Conservation (phyloP, 2,329 filamentous ascomycete species). For the Venturia asperata region DNA sequence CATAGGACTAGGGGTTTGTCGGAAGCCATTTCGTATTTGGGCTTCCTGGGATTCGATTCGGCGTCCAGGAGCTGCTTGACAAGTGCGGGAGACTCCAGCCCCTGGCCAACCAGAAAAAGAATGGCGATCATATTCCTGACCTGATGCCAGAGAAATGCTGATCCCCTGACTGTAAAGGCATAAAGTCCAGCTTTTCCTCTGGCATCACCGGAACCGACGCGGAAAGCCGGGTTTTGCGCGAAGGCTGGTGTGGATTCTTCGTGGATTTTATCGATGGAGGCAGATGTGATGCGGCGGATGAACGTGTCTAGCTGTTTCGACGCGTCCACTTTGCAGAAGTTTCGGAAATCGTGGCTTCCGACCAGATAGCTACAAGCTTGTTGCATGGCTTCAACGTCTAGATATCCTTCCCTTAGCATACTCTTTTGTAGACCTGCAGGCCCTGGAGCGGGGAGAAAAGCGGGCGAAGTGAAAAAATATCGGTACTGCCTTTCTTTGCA, state of each 20-base stretch:
- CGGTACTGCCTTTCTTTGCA: conserved; percentile 87
- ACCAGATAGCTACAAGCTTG: conserved; percentile 71
- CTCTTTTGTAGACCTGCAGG: conserved; percentile 41
- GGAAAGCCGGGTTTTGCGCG: background rate
- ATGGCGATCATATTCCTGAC: conserved; percentile 90
- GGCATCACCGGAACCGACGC: background rate
- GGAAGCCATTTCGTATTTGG: conserved; percentile 82
- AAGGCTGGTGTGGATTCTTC: conserved; percentile 6
- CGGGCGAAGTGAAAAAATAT: conserved; percentile 97
- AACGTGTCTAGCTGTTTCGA: conserved; percentile 86
- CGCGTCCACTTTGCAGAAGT: conserved; percentile 91
- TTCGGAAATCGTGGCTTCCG: conserved; percentile 88
- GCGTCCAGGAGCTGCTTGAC: conserved; percentile 70
- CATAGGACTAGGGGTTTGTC: conserved; percentile 88
- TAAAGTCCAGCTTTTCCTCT: conserved; percentile 58
- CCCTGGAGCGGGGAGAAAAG: conserved; percentile 62
- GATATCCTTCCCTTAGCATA: conserved; percentile 55
- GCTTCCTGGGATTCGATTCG: conserved; percentile 62
- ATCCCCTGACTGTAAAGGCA: conserved; percentile 80
- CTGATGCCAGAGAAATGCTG: conserved; percentile 96
- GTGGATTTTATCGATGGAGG: conserved; percentile 55
- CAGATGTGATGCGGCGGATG: conserved; percentile 67
- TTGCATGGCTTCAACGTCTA: conserved; percentile 83
- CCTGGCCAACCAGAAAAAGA: conserved; percentile 87
- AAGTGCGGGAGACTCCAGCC: conserved; percentile 68